A percentile compares a stretch with the other conserved stretches of the same genome.
These are phyloP conservation scores for Euphorbia peplus DNA, from an alignment of 345 rosid genomes.

Conservation along the genomic window DNA sequence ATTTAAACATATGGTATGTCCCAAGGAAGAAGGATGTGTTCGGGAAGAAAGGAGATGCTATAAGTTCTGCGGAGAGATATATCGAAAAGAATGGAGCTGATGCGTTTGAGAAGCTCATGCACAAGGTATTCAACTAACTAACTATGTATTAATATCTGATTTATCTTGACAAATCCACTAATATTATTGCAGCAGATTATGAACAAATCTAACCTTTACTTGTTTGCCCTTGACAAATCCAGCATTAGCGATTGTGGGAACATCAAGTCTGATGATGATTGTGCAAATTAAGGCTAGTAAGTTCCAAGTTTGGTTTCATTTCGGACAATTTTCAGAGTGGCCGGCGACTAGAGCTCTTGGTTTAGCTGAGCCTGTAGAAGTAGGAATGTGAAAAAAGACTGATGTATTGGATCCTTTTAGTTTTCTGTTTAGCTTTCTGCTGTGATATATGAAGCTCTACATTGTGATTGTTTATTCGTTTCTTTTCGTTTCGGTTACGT, in stretches of 20 bases:
- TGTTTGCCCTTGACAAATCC: slow-evolving; percentile 40
- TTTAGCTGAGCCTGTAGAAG: no score
- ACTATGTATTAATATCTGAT: neutral
- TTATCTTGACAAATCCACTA: neutral
- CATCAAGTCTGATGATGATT: slow-evolving; percentile 29
- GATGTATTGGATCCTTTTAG: no score
- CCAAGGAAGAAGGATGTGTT: slow-evolving; percentile 72
- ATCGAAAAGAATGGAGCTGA: slow-evolving; percentile 81
- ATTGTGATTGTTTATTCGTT: no score
- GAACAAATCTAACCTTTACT: no score
- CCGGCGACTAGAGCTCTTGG: no score
- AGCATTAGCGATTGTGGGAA: slow-evolving; percentile 22
- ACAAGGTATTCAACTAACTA: slow-evolving; percentile 45
- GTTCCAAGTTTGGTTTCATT: neutral
- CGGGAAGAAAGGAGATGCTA: slow-evolving; percentile 57
- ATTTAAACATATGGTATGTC: slow-evolving; percentile 87
- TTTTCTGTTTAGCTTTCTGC: no score
- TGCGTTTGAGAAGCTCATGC: slow-evolving; percentile 78
- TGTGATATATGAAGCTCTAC: no score
- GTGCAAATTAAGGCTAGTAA: slow-evolving; percentile 14
- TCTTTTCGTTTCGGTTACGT: no score
- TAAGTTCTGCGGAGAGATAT: slow-evolving; percentile 85
- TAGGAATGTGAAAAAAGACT: no score
- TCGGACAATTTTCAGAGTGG: neutral
- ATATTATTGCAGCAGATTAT: neutral